Percentiles rank a stretch among this genome's conserved stretches.
These are phyloP conservation scores for Acacia pycnantha DNA, from an alignment of 331 rosid genomes.

Conservation along the genomic window DNA sequence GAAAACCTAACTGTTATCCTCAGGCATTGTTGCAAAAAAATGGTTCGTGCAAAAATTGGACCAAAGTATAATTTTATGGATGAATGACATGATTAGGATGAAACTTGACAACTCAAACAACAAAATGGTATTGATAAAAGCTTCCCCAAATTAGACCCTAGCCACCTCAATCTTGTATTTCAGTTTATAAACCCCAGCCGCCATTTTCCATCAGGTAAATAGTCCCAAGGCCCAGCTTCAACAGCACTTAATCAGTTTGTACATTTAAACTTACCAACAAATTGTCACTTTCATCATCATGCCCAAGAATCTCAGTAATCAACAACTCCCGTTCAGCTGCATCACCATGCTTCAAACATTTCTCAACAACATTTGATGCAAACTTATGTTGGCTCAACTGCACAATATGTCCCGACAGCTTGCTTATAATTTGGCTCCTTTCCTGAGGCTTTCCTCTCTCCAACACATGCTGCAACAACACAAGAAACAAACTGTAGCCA, in stretches of 20 bases:
- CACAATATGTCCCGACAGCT: constrained; percentile 57
- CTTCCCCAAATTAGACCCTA: background rate
- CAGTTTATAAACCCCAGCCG: background rate
- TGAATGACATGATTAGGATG: background rate
- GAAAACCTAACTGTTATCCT: background rate
- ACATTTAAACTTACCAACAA: constrained; percentile 49
- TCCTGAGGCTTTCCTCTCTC: constrained; percentile 63
- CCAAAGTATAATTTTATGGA: background rate
- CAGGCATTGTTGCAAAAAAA: background rate
- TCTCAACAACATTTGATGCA: constrained; percentile 73
- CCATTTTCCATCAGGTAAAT: background rate
- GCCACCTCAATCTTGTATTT: background rate
- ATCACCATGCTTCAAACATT: constrained; percentile 64
- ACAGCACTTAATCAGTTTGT: background rate
- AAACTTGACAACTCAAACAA: background rate
- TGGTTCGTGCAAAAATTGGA: background rate
- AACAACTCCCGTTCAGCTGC: constrained; percentile 47
- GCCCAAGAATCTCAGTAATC: constrained; percentile 54
- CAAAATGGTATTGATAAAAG: constrained; percentile 3
- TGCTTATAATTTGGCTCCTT: constrained; percentile 61
- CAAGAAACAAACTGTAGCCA: background rate
- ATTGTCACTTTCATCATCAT: constrained; percentile 47
- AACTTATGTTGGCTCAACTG: constrained; percentile 67
- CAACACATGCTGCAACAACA: constrained; percentile 54
- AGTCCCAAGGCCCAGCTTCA: background rate